Base-by-base conservation (phyloP, 2,329 filamentous ascomycete genomes). In the Metarhizium brunneum region DNA sequence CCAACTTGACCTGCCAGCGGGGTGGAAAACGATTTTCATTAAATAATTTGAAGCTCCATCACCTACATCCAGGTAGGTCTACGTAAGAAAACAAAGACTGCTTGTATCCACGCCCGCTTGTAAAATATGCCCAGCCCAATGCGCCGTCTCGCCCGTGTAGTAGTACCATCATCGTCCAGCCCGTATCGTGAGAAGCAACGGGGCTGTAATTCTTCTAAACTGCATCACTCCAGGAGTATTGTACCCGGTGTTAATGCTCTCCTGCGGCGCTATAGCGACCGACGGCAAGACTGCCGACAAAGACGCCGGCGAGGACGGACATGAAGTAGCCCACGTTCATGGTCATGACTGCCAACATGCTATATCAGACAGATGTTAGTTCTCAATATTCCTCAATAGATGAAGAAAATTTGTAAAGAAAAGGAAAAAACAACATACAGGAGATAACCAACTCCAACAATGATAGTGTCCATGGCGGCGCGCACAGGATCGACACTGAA, bases 301-400 rank as follows among this genome's bases (percentile, higher is more conserved):
- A 96, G 2, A 87, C 81, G 40, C 89, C 89, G 1, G 78, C 85
- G 6, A 94, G 77, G n/a, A 92, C 80, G 0, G 88, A 91, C 54
- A 90, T 71, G 68, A 92, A 92, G 68, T 94, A 94, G 13, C 89
- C 90, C 16, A 92, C 81, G 63, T 94, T 94, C 75, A 90, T 83
- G 1, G 88, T 92, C 90, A 94, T 96, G 66, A 95, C 87, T 14
- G 88, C 89, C 73, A 96, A 74, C 91, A 96, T 96, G 57, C 91
- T 96, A 53, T 6, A n/a, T 10, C 11, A 25, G 25, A 25, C 25
- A 25, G 25, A 25, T 25, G 25, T 25, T 25, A 25, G 25, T 25
- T 25, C 1, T 25, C 25, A 25, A 25, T 25, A 4, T 25, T 25
- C 4, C 25, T 25, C 25, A 25, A 3, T 25, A 25, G 25, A 25